These are phyloP conservation scores for Hypomyces perniciosus DNA, from an alignment of 2,329 filamentous ascomycete genomes.

Conservation along the genomic window DNA sequence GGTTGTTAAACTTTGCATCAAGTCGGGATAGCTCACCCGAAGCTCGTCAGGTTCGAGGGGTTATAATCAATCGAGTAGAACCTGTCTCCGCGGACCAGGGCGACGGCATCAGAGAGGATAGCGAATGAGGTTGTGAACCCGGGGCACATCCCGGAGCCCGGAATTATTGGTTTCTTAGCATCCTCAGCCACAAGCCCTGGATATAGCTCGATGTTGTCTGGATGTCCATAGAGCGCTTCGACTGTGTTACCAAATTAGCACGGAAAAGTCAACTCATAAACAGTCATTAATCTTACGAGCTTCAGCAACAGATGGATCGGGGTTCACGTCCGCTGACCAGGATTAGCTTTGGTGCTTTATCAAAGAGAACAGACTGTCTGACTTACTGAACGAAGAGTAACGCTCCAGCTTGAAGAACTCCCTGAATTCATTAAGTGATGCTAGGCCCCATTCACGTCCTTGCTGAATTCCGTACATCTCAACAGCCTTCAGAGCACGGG, in stretches of 20 bases:
- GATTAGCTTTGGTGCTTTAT: neutral
- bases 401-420: slow-evolving; percentile 53
- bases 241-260: slow-evolving; percentile 5
- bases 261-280: neutral
- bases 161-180: slow-evolving; percentile 39
- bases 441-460: slow-evolving; percentile 51
- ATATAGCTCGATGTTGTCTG: slow-evolving; percentile 58
- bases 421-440: slow-evolving; percentile 57
- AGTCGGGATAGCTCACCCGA: neutral
- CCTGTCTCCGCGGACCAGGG: slow-evolving; percentile 61
- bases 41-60: slow-evolving; percentile 29
- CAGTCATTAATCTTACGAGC: slow-evolving; percentile 28
- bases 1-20: neutral
- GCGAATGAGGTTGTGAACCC: slow-evolving; percentile 29
- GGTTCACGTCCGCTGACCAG: slow-evolving; percentile 42
- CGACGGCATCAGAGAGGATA: slow-evolving; percentile 64
- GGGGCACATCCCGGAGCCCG: neutral
- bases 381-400: slow-evolving; percentile 43
- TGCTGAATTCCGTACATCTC: slow-evolving; percentile 57
- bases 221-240: slow-evolving; percentile 48
- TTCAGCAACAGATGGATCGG: slow-evolving; percentile 46
- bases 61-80: slow-evolving; percentile 53
- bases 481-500: slow-evolving; percentile 48
- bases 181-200: slow-evolving; percentile 62
- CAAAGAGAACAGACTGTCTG: neutral